Evolutionary conservation across 2,329 filamentous ascomycete species (phyloP).

Genomic region (Talaromyces pinophilus): DNA sequence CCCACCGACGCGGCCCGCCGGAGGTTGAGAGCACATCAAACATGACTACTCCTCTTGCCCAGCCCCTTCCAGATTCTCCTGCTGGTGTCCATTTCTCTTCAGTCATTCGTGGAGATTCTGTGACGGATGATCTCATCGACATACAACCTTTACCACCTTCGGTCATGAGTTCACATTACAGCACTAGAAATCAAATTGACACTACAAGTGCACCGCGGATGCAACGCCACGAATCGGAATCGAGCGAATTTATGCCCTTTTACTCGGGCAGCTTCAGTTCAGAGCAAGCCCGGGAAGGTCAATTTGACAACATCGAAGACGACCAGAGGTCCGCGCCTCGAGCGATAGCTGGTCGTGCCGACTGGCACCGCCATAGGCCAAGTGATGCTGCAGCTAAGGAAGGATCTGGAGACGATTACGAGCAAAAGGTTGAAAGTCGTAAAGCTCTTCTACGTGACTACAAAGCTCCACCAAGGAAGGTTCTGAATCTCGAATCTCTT

Average conservation of each 20-base stretch:
- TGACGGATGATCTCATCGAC: slow-evolving; percentile 39
- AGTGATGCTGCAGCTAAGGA: slow-evolving; percentile 30
- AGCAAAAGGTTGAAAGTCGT: slow-evolving; percentile 45
- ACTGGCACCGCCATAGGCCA: slow-evolving; percentile 38
- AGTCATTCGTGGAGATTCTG: slow-evolving; percentile 30
- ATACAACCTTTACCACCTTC: slow-evolving; percentile 48
- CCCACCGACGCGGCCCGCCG: slow-evolving; percentile 33
- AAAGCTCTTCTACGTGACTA: slow-evolving; percentile 50
- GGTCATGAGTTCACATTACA: slow-evolving; percentile 41
- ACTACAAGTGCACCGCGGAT: slow-evolving; percentile 24
- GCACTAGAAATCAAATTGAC: slow-evolving; percentile 31
- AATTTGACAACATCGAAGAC: slow-evolving; percentile 27
- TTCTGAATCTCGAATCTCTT: slow-evolving; percentile 51
- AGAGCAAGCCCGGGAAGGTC: slow-evolving; percentile 30
- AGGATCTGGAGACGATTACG: slow-evolving; percentile 39
- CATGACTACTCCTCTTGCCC: slow-evolving; percentile 57
- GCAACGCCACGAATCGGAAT: slow-evolving; percentile 30
- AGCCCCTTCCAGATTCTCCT: slow-evolving; percentile 48
- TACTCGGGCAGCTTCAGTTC: slow-evolving; percentile 29
- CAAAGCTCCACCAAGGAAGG: slow-evolving; percentile 52
- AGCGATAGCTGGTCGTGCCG: slow-evolving; percentile 41
- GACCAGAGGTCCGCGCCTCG: slow-evolving; percentile 46
- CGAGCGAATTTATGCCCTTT: slow-evolving; percentile 29
- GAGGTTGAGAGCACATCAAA: slow-evolving; percentile 56
- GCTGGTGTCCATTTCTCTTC: slow-evolving; percentile 34